Evolutionary conservation across 176 grass and related monocot genomes (phyloP).

Genomic region (Oryza glumipatula): DNA sequence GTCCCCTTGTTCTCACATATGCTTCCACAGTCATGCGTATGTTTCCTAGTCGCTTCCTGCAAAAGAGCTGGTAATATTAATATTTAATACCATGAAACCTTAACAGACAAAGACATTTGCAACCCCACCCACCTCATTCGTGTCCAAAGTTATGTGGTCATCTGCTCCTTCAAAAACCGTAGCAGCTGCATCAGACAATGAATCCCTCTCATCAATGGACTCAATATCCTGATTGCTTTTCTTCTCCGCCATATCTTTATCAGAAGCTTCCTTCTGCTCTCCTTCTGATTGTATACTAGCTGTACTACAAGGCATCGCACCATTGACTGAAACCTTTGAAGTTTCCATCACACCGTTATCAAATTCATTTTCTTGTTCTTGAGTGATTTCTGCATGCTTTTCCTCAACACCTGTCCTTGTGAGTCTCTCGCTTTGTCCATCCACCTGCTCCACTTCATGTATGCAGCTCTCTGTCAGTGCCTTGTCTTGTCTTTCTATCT

Average conservation of each 20-base stretch:
- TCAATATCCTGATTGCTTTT: slow-evolving; percentile 32
- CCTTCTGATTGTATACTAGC: slow-evolving; percentile 30
- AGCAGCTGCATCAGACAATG: slow-evolving; percentile 29
- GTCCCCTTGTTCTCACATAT: slow-evolving; percentile 22
- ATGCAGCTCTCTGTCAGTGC: neutral
- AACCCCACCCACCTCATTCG: slow-evolving; percentile 41
- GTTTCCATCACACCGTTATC: slow-evolving; percentile 22
- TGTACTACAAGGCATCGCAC: slow-evolving; percentile 25
- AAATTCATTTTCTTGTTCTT: slow-evolving; percentile 14
- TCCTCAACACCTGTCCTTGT: neutral
- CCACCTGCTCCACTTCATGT: slow-evolving; percentile 4
- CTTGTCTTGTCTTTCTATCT: slow-evolving; percentile 12
- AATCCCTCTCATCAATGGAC: slow-evolving; percentile 27
- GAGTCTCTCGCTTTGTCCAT: slow-evolving; percentile 14
- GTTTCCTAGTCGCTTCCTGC: slow-evolving; percentile 25
- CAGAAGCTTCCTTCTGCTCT: slow-evolving; percentile 20
- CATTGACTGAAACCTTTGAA: slow-evolving; percentile 30
- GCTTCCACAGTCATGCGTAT: slow-evolving; percentile 12
- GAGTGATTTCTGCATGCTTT: slow-evolving; percentile 26
- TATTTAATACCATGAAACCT: slow-evolving; percentile 30
- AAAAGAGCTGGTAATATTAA: slow-evolving; percentile 34
- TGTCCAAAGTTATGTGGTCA: slow-evolving; percentile 35
- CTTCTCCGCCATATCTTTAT: neutral
- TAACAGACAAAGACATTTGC: slow-evolving; percentile 34
- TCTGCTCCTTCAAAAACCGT: slow-evolving; percentile 27